Base-by-base conservation (phyloP, 2,329 filamentous ascomycete genomes). In the Diaporthe helianthi region DNA sequence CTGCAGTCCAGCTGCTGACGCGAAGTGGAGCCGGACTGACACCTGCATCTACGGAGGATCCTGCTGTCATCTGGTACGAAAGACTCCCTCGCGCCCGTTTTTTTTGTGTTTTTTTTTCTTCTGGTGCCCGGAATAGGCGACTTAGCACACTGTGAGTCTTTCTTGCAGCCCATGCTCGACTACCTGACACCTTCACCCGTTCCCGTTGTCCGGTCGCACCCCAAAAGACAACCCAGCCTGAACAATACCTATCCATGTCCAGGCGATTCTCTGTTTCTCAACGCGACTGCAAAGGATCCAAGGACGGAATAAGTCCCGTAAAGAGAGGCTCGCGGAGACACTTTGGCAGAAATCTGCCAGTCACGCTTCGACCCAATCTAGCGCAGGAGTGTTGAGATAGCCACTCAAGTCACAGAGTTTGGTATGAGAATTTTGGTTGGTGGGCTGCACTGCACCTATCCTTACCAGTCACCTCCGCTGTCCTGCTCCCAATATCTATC, bases 371-470 rank as follows among this genome's bases (percentile, higher is more conserved):
- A 75, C 73, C 73, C 73, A 73, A 73, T 76, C 76, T 79, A 78
- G 78, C 76, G 77, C 76, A 77, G 74, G 71, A 75, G 72, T 73
- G 73, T 73, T 66, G 69, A 67, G 72, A 71, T 73, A 75, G 76
- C 81, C 81, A 82, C 78, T 81, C 76, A 78, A 71, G 76, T 76
- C 73, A 72, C 76, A 76, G 77, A 76, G 75, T 76, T 76, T 73
- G 67, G 72, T 73, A 71, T 77, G 69, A 76, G 74, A 72, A 74
- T 76, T 71, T 74, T 82, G 76, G 82, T 78, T 83, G 81, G 80
- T 78, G 76, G 74, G 75, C 74, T 75, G 74, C 75, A 73, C 76
- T 78, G 77, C 78, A 77, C 76, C 76, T 73, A 78, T 77, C 76
- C 77, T 64, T 71, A 69, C 70, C 70, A 71, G 67, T 71, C 70